Evolutionary conservation across 2,329 filamentous ascomycete species (phyloP).

Genomic region (Blastomyces gilchristii): DNA sequence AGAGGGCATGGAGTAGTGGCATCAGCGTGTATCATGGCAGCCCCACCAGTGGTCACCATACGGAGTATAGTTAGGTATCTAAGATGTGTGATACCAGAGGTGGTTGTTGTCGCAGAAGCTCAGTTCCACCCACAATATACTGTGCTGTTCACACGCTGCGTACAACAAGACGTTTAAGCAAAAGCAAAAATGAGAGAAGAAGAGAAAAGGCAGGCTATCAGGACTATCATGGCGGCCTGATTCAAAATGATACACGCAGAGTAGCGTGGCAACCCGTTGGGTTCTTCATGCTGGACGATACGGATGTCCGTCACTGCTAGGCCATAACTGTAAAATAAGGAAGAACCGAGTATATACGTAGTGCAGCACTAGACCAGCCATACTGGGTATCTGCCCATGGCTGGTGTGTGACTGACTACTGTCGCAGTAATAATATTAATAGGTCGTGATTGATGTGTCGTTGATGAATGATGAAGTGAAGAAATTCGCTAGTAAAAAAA

Average conservation of each 20-base stretch:
- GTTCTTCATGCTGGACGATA: not conserved
- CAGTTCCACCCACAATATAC: not conserved
- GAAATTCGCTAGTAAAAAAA: not conserved
- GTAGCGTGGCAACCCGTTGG: not conserved
- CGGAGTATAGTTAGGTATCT: not conserved
- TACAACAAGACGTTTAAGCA: not conserved
- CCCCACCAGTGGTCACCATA: not conserved
- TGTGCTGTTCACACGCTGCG: not conserved
- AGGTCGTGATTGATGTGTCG: not conserved
- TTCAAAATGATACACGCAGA: not conserved
- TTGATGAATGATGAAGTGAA: not conserved
- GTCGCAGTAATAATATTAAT: too few relatives aligned
- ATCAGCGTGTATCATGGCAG: not conserved
- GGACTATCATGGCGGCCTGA: not conserved
- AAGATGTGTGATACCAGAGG: not conserved
- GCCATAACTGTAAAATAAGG: not conserved
- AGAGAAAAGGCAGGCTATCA: not conserved
- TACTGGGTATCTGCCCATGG: not conserved
- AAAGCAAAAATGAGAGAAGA: not conserved
- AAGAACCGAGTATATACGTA: not conserved
- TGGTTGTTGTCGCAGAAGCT: not conserved
- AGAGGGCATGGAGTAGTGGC: not conserved
- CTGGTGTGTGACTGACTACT: not conserved
- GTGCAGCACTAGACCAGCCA: not conserved
- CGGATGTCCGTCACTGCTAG: not conserved